phyloP scores from a whole-genome alignment of 2,329 filamentous ascomycete genomes.

The Sclerotinia minor region DNA sequence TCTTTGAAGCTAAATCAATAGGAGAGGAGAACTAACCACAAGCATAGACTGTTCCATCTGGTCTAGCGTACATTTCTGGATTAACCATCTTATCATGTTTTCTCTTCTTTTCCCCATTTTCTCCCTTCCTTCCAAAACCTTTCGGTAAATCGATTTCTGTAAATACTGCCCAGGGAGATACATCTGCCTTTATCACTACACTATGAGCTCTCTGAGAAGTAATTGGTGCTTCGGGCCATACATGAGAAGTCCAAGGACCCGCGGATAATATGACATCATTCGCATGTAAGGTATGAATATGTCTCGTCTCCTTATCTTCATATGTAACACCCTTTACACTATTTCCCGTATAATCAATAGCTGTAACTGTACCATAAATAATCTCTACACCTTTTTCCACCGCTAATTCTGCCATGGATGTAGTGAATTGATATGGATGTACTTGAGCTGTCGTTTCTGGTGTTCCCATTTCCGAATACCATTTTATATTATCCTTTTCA shows the following conservation, averaged over 20 bases:
- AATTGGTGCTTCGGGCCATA: slow-evolving; percentile 59
- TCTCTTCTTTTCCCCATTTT: slow-evolving; percentile 51
- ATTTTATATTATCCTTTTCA: slow-evolving; percentile 61
- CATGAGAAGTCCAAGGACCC: slow-evolving; percentile 62
- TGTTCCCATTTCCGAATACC: slow-evolving; percentile 83
- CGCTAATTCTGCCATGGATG: slow-evolving; percentile 75
- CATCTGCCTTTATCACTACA: slow-evolving; percentile 62
- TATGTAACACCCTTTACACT: slow-evolving; percentile 69
- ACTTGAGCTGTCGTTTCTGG: slow-evolving; percentile 85
- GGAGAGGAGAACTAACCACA: slow-evolving; percentile 61
- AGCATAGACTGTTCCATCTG: slow-evolving; percentile 86
- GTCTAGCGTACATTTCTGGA: slow-evolving; percentile 91
- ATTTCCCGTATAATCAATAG: slow-evolving; percentile 61
- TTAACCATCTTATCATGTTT: slow-evolving; percentile 65
- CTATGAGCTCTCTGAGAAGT: slow-evolving; percentile 63
- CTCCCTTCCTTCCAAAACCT: slow-evolving; percentile 58
- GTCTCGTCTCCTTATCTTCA: slow-evolving; percentile 51
- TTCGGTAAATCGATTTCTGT: slow-evolving; percentile 77
- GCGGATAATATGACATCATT: slow-evolving; percentile 47
- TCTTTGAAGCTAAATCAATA: too few relatives aligned
- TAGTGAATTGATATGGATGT: slow-evolving; percentile 89
- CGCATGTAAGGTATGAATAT: slow-evolving; percentile 53
- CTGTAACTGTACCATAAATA: slow-evolving; percentile 66
- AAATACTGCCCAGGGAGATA: slow-evolving; percentile 78
- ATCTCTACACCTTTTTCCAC: slow-evolving; percentile 68